These are phyloP conservation scores for Trichoderma sp. DNA, from an alignment of 2,329 filamentous ascomycete genomes.

Conservation along the genomic window DNA sequence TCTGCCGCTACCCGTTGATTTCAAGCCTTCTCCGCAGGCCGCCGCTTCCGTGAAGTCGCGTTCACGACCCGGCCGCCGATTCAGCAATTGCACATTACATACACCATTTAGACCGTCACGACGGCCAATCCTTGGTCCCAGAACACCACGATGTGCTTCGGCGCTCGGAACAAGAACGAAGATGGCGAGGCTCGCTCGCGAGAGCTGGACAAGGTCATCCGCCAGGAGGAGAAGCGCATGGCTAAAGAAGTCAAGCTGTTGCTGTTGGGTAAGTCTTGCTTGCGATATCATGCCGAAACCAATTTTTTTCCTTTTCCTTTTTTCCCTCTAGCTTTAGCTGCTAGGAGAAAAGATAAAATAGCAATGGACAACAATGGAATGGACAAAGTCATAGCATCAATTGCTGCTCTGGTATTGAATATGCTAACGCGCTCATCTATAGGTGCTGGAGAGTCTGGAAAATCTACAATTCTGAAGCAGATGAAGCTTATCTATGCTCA, in stretches of 20 bases:
- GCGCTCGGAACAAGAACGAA: conserved; percentile 49
- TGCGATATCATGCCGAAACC: not conserved
- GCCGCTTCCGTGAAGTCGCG: conserved; percentile 2
- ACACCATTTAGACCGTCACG: not conserved
- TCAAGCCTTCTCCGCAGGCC: not conserved
- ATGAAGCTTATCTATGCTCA: conserved; percentile 99
- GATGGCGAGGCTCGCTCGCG: conserved; percentile 55
- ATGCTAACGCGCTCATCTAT: conserved; percentile 42
- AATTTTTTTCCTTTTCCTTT: not conserved
- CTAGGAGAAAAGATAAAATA: not conserved
- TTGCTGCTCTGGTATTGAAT: conserved; percentile 67
- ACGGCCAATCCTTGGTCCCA: not conserved
- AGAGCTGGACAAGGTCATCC: conserved; percentile 83
- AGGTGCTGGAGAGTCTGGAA: conserved; percentile 94
- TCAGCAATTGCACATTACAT: not conserved
- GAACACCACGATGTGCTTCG: conserved; percentile 59
- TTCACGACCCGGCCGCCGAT: conserved; percentile 1
- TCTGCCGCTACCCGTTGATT: conserved; percentile 2
- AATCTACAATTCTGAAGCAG: conserved; percentile 97
- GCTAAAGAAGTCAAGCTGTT: conserved; percentile 89
- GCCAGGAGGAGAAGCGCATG: conserved; percentile 83
- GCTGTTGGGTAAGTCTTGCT: conserved; percentile 65
- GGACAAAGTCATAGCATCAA: conserved; percentile 45
- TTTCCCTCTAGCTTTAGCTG: not conserved
- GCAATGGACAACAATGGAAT: not conserved